Base-by-base conservation (phyloP, 768 basidiomycete species). In the Clitopilus passeckerianus region DNA sequence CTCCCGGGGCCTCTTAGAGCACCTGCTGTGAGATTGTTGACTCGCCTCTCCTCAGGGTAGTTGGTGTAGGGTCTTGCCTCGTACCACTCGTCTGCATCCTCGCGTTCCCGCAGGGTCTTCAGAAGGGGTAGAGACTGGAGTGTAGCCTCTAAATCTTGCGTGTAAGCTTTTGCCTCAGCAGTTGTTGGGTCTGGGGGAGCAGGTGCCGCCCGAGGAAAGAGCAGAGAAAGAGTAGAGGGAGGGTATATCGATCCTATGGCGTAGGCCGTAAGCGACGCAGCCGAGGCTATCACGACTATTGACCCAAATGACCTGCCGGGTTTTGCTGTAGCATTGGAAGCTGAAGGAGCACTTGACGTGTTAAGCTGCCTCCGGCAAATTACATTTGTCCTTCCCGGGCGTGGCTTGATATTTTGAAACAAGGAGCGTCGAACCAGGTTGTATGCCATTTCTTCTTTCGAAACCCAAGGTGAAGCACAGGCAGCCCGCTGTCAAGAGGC, bases 1-100 rank as follows among this genome's bases (percentile, higher is more conserved):
- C 85, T 90, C 2, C 92, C 92, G 0, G 95, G 93, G 1, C 95
- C 96, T 24, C 87, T 76, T n/a, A 99, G 77, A 1, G 93, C 81
- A 4, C 93, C 94, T 1, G 87, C 86, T 0, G 93, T 91, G 54
- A 99, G 76, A 61, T 84, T 90, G 72, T 99, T 94, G 57, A 87
- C 88, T 0, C 88, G 79, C 57, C 85, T 76, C 59, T 89, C 86
- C 60, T 88, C 87, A 0, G 93, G 87, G 24, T 86, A 83, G 16
- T 78, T 74, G 12, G 73, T 71, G 70, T 91, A 94, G 37, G 93
- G 93, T 54, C 93, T 83, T 20, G 80, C 77, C 70, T 90, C 91
- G 66, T 92, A 91, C 89, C 89, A 91, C 37, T 82, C 78, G 34
- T 75, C 71, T 0, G 80, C 74, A 57, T 85, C 84, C 2, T 75